phyloP scores from a whole-genome alignment of 805 yeast genomes.

The Nakazawaea siamensis region DNA sequence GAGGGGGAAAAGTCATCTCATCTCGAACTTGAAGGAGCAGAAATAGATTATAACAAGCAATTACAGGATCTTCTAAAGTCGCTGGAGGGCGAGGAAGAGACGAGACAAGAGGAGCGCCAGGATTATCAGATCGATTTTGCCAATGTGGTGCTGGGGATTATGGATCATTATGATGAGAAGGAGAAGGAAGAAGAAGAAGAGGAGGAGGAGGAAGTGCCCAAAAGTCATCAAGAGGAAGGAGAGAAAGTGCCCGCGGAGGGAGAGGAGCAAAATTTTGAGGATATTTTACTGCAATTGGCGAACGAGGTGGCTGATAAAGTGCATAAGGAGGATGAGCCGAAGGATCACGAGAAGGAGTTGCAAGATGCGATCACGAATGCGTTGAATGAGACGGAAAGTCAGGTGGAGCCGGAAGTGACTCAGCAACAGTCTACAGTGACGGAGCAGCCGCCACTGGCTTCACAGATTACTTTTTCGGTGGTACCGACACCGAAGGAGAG shows the following conservation, averaged over 20 bases:
- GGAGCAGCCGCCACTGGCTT: not conserved
- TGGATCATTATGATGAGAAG: conserved; percentile 7
- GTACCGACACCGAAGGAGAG: not conserved
- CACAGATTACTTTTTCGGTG: not conserved
- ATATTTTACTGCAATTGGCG: conserved; percentile 8
- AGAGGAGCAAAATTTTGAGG: conserved; percentile 2
- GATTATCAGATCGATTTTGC: conserved; percentile 9
- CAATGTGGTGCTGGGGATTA: conserved; percentile 7
- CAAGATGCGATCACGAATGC: conserved; percentile 15
- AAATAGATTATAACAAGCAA: conserved; percentile 2
- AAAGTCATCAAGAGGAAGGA: not conserved
- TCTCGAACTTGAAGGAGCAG: not conserved
- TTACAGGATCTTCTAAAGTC: conserved; percentile 1
- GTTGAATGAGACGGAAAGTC: conserved; percentile 1
- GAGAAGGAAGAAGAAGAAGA: conserved; percentile 1
- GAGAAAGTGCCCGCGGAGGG: not conserved
- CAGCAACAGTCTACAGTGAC: not conserved
- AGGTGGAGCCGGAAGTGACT: not conserved
- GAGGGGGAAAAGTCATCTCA: not conserved
- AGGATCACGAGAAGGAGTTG: conserved; percentile 12
- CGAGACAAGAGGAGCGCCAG: not conserved
- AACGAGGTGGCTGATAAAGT: conserved; percentile 7
- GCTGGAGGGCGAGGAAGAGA: not conserved
- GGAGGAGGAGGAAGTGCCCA: not conserved
- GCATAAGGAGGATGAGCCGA: conserved; percentile 4